phyloP scores from a whole-genome alignment of 108 stramenopile genomes.

The Conticribra guillardii region DNA sequence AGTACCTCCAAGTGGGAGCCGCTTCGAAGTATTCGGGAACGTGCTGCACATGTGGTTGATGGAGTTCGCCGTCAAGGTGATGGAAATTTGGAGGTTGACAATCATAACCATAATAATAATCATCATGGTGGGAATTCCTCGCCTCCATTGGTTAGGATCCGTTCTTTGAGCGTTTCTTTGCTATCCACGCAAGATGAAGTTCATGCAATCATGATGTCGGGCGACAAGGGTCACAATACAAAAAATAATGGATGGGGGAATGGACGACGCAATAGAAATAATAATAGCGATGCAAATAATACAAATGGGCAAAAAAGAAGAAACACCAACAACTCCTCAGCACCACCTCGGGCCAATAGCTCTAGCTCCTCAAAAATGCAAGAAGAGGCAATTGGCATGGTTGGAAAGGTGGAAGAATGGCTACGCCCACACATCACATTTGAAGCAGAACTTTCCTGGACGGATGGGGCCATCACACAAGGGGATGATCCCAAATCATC shows the following conservation, averaged over 20 bases:
- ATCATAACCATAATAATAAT: background rate
- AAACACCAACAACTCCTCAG: background rate
- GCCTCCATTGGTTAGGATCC: slow-evolving; percentile 38
- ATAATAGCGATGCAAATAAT: background rate
- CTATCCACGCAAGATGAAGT: slow-evolving; percentile 53
- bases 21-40: slow-evolving; percentile 15
- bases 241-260: background rate
- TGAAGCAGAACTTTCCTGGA: slow-evolving; percentile 49
- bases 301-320: background rate
- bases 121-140: background rate
- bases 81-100: too few species aligned
- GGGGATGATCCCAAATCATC: background rate
- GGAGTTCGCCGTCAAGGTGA: slow-evolving; percentile 19
- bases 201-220: slow-evolving; percentile 22
- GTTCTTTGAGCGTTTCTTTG: slow-evolving; percentile 49
- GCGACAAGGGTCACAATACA: background rate
- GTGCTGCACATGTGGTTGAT: background rate
- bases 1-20: slow-evolving; percentile 4
- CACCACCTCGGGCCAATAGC: background rate
- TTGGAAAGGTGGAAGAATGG: slow-evolving; percentile 49
- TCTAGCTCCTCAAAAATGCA: slow-evolving; percentile 21
- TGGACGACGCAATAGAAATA: background rate
- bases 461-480: slow-evolving; percentile 1
- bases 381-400: slow-evolving; percentile 46
- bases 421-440: slow-evolving; percentile 51